Evolutionary conservation across 257 asterid genomes (phyloP), one percentile per base, ranked within the genome.

Genomic region (Misopates orontium): DNA sequence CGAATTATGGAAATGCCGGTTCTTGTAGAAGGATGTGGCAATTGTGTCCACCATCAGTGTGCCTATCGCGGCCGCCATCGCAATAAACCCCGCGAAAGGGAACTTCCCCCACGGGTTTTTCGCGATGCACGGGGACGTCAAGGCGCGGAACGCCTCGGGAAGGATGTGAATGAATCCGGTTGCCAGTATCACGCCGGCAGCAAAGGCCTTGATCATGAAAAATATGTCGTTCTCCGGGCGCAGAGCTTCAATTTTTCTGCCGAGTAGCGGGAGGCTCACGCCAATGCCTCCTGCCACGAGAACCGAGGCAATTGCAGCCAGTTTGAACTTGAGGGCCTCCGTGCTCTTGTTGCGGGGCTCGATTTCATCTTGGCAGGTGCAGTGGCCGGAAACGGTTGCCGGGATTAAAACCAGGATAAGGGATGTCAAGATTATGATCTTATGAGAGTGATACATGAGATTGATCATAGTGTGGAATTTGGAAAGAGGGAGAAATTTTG

Each of bases 161-260:
- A 84, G 84, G 67, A 84, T 78, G 75, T 85, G 91, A 16, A 85
- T 75, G 69, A 80, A 85, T 0, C 91, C 91, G 11, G 91, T 82
- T 28, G 87, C 80, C 23, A 85, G 64, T 20, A 85, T 85, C 7
- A 85, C 91, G 4, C 91, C 88, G 7, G 88, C 91, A 0, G 88
- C 91, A 44, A 85, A 85, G 52, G 92, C 85, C 64, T 82, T 82
- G 69, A 85, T 71, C 87, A 85, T 76, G 92, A 85, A 85, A 80
- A 85, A 85, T 4, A 78, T 62, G 75, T 85, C 80, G 73, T 80
- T 84, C 19, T 84, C 91, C 0, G 86, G 84, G 8, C 79, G 64
- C 20, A 84, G 69, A 36, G 56, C 65, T 4, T 72, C 47, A 49
- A 79, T 53, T 15, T 51, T 73, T 48, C 72, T 64, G 31, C 86